Base-by-base conservation (phyloP, 495 filamentous ascomycete genomes). In the Entonaema liquescens region DNA sequence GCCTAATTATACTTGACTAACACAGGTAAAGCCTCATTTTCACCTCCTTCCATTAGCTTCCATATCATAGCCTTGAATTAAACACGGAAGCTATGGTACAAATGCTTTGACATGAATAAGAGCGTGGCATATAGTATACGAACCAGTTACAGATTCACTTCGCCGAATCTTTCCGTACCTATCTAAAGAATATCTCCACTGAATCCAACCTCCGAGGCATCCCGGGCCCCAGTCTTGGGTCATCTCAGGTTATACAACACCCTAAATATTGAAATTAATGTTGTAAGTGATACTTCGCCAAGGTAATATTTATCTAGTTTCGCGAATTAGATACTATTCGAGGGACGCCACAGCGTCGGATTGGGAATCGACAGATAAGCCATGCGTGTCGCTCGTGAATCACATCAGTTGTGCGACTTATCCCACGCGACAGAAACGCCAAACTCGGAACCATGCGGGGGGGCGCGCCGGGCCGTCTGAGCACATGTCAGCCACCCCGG, bases 401-500 rank as follows among this genome's bases (percentile, higher is more conserved):
- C 54, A 57, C 61, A 58, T 61, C 56, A 55, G 31, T 58, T 17
- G 57, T 53, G 52, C 60, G 60, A 55, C 70, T 65, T 15, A 33
- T 69, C 31, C 23, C 65, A 42, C 66, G 53, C 42, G 58, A 70
- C 42, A 33, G 62, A 4, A 53, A 29, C 13, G 49, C 12, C 17
- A 52, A 70, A 23, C 8, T 44, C 44, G 49, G 26, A 54, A 65
- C 26, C n/a, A 35, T 23, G 60, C 38, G 36, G 56, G 54, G 17
- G 56, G 42, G 7, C 21, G 15, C 26, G 12, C 19, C 60, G 60
- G 65, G 29, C 33, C 56, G 15, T 26, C 23, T 26, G 40, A 47
- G 29, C 79, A 75, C 72, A 72, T 57, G 8, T 60, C 76, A 40
- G 77, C 76, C 2, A 76, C 67, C 9, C 81, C 83, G 2, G 82